These are phyloP conservation scores for Aureobasidium melanogenum DNA, from an alignment of 2,329 filamentous ascomycete genomes.

Conservation along the genomic window DNA sequence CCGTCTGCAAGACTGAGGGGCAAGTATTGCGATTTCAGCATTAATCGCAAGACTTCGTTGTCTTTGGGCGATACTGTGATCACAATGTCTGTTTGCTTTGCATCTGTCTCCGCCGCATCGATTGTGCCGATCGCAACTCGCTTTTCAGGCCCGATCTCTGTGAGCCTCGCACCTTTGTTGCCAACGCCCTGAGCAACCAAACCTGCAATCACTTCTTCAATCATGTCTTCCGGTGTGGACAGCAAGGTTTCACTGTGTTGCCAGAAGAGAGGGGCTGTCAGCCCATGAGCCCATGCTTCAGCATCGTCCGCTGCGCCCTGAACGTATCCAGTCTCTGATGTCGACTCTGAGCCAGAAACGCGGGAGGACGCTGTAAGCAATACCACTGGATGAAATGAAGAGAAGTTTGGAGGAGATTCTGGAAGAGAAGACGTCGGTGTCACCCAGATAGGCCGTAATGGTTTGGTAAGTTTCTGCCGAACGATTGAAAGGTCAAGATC, in stretches of 20 bases:
- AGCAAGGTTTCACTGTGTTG: slow-evolving; percentile 53
- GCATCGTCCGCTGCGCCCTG: slow-evolving; percentile 93
- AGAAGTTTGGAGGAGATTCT: slow-evolving; percentile 37
- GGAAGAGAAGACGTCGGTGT: slow-evolving; percentile 56
- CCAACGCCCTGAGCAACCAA: slow-evolving; percentile 27
- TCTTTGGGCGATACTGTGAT: slow-evolving; percentile 18
- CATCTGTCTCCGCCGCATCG: slow-evolving; percentile 29
- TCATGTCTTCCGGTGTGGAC: slow-evolving; percentile 54
- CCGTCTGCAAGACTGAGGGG: slow-evolving; percentile 58
- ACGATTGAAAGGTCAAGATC: slow-evolving; percentile 50
- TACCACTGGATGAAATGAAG: slow-evolving; percentile 61
- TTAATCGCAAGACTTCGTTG: slow-evolving; percentile 14
- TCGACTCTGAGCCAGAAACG: slow-evolving; percentile 56
- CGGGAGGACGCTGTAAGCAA: slow-evolving; percentile 78
- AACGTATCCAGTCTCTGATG: slow-evolving; percentile 66
- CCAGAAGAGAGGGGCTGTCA: slow-evolving; percentile 80
- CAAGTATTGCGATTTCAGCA: slow-evolving; percentile 38
- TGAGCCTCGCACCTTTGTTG: slow-evolving; percentile 17
- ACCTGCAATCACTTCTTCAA: slow-evolving; percentile 42
- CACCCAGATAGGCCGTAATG: slow-evolving; percentile 71
- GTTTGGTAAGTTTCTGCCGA: slow-evolving; percentile 53
- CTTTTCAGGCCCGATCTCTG: slow-evolving; percentile 33
- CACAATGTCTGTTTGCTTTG: slow-evolving; percentile 25
- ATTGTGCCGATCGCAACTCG: slow-evolving; percentile 33
- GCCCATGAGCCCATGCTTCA: slow-evolving; percentile 79